A percentile compares a stretch with the other conserved stretches of the same genome.
These are phyloP conservation scores for Candida cerambycidarum DNA, from an alignment of 805 yeast genomes.

Conservation along the genomic window DNA sequence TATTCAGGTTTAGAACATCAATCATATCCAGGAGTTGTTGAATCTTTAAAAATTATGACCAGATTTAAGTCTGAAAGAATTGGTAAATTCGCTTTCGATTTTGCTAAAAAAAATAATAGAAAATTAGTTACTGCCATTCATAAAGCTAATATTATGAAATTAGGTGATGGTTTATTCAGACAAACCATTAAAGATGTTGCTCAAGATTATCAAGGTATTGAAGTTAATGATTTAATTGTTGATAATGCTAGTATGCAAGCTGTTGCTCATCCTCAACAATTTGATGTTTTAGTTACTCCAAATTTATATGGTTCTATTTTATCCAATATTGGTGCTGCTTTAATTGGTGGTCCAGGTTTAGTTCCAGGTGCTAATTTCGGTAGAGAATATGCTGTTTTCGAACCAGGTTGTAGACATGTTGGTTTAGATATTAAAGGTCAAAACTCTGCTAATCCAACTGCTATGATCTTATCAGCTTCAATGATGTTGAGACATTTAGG, in stretches of 20 bases:
- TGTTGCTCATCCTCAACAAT: constrained; percentile 96
- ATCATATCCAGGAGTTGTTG: constrained; percentile 97
- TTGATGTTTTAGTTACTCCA: constrained; percentile 96
- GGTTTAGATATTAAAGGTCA: constrained; percentile 95
- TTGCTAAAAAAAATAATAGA: constrained; percentile 89
- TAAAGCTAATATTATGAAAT: constrained; percentile 98
- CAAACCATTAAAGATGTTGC: constrained; percentile 84
- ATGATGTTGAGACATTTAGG: constrained; percentile 96
- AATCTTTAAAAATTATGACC: constrained; percentile 92
- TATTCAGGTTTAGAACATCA: constrained; percentile 98
- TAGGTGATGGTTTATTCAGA: constrained; percentile 97
- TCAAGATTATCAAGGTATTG: constrained; percentile 80
- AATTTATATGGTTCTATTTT: constrained; percentile 96
- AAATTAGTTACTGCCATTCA: constrained; percentile 93
- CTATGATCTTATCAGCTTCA: constrained; percentile 88
- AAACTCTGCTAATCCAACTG: constrained; percentile 97
- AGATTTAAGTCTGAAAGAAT: constrained; percentile 94
- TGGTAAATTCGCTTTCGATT: constrained; percentile 96
- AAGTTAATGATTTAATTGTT: constrained; percentile 89
- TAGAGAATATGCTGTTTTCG: constrained; percentile 95
- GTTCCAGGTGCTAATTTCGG: constrained; percentile 99
- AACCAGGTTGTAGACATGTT: constrained; percentile 99
- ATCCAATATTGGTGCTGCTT: constrained; percentile 97
- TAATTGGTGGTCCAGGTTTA: constrained; percentile 96
- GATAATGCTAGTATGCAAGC: constrained; percentile 99